Conservation (phyloP, 2,329 filamentous ascomycete species). For the Scedosporium minutisporum region DNA sequence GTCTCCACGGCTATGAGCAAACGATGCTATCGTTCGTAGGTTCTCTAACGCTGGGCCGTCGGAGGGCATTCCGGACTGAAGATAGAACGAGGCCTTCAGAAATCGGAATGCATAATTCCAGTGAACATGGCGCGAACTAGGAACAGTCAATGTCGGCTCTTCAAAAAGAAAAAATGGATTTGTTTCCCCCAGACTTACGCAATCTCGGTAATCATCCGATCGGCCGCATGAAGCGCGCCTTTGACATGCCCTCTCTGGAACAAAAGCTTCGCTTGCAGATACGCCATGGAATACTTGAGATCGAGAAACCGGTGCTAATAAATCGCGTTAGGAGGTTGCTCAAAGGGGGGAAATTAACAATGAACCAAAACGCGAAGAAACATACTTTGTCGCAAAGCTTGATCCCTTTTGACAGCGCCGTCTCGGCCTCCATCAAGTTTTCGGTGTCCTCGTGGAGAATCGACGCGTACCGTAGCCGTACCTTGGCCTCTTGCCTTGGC, state of each 20-base stretch:
- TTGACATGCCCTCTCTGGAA: slow-evolving; percentile 58
- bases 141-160: slow-evolving; percentile 10
- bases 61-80: slow-evolving; percentile 49
- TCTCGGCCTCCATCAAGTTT: slow-evolving; percentile 65
- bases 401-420: slow-evolving; percentile 60
- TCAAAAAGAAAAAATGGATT: no score
- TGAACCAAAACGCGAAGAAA: not conserved
- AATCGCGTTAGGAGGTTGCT: slow-evolving; percentile 16
- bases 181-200: not conserved
- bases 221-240: slow-evolving; percentile 62
- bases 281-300: slow-evolving; percentile 69
- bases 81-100: slow-evolving; percentile 58
- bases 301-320: slow-evolving; percentile 38
- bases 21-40: slow-evolving; percentile 49
- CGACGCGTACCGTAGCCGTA: slow-evolving; percentile 62
- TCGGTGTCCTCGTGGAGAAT: slow-evolving; percentile 68
- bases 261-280: slow-evolving; percentile 59
- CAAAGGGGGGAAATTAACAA: not conserved
- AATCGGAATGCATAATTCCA: slow-evolving; percentile 75
- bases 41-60: slow-evolving; percentile 60
- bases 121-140: slow-evolving; percentile 52
- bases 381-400: slow-evolving; percentile 56
- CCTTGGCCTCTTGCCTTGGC: slow-evolving; percentile 58
- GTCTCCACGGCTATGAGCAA: slow-evolving; percentile 53
- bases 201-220: slow-evolving; percentile 45